Evolutionary conservation across 2,329 filamentous ascomycete genomes (phyloP).

Genomic region (Penicillium sp.): DNA sequence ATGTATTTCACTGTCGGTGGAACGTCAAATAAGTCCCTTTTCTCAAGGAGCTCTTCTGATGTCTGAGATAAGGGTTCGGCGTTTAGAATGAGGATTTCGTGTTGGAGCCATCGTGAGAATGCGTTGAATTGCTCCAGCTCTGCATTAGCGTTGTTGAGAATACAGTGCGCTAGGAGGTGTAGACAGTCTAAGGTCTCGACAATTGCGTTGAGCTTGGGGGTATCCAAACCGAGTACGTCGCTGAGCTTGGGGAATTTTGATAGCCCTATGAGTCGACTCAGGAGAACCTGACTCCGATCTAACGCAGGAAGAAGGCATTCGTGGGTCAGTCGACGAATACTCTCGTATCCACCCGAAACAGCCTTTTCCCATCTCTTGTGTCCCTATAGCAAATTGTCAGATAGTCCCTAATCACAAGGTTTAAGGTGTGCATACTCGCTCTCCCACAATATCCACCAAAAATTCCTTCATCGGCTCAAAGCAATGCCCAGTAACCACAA

Average conservation of each 20-base stretch:
- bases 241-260: constrained; percentile 73
- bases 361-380: constrained; percentile 95
- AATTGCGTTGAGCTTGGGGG: constrained; percentile 58
- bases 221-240: constrained; percentile 66
- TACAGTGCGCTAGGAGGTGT: constrained; percentile 71
- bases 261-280: constrained; percentile 79
- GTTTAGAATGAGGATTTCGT: constrained; percentile 76
- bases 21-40: constrained; percentile 73
- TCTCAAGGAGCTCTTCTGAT: constrained; percentile 71
- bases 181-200: constrained; percentile 72
- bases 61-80: constrained; percentile 59
- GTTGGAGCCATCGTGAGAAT: constrained; percentile 81
- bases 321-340: constrained; percentile 73
- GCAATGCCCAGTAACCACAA: constrained; percentile 80
- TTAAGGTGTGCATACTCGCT: constrained; percentile 59
- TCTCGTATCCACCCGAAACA: constrained; percentile 73
- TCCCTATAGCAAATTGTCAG: constrained; percentile 53
- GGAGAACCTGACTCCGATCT: constrained; percentile 76
- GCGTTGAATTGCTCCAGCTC: constrained; percentile 74
- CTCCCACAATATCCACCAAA: constrained; percentile 78
- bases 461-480: constrained; percentile 77
- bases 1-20: constrained; percentile 75
- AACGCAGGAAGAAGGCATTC: constrained; percentile 86
- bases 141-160: constrained; percentile 68
- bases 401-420: neutral